Percentiles rank a stretch among this genome's conserved stretches.
phyloP scores from a whole-genome alignment of 805 yeast species.

The Saccharomycopsis sp. region DNA sequence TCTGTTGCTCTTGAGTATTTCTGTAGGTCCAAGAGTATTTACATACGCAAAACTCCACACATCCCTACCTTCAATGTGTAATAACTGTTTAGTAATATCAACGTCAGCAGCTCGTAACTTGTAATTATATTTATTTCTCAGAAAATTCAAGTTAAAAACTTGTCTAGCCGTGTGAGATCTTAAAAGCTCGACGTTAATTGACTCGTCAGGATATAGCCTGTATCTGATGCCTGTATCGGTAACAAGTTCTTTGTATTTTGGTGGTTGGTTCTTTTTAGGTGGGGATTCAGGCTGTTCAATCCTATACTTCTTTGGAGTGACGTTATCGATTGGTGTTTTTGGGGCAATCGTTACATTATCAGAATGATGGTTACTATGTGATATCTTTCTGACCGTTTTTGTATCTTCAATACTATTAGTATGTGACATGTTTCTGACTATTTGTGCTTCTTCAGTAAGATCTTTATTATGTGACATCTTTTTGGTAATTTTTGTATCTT shows the following conservation, averaged over 20 bases:
- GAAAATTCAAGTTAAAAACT: neutral
- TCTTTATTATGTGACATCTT: too few relatives aligned
- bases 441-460: too few relatives aligned
- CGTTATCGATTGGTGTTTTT: too few relatives aligned
- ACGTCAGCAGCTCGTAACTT: neutral
- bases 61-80: neutral
- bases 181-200: neutral
- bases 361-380: too few relatives aligned
- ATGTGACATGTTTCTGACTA: too few relatives aligned
- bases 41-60: neutral
- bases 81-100: neutral
- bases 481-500: too few relatives aligned
- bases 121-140: neutral
- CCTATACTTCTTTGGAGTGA: neutral
- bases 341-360: too few relatives aligned
- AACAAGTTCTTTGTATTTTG: neutral
- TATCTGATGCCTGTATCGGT: neutral
- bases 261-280: neutral
- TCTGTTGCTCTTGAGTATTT: too few relatives aligned
- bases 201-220: neutral
- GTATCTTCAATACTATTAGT: too few relatives aligned
- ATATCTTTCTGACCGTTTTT: too few relatives aligned
- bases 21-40: too few relatives aligned
- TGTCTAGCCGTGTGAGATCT: neutral
- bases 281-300: neutral